phyloP scores from a whole-genome alignment of 768 basidiomycete genomes.

The Terana coerulea region DNA sequence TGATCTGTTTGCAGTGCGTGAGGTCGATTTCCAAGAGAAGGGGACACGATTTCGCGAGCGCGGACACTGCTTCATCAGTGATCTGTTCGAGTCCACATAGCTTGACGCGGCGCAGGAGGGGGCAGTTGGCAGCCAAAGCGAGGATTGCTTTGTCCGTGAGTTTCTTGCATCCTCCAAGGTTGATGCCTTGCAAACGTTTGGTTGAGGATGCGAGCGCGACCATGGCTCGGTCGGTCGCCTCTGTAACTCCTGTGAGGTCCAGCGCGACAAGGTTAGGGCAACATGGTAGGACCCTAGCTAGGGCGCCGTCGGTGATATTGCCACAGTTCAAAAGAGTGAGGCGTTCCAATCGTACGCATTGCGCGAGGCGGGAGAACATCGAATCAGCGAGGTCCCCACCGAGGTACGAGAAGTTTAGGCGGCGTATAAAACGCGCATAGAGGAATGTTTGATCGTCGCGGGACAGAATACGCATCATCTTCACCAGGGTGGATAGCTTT shows the following conservation, averaged over 20 bases:
- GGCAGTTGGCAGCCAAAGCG: slow-evolving; percentile 72
- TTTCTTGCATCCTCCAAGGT: slow-evolving; percentile 77
- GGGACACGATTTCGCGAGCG: slow-evolving; percentile 75
- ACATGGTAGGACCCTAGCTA: slow-evolving; percentile 60
- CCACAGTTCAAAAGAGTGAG: slow-evolving; percentile 83
- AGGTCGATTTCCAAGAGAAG: slow-evolving; percentile 94
- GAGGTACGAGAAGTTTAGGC: slow-evolving; percentile 83
- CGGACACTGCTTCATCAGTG: slow-evolving; percentile 73
- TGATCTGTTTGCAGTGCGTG: slow-evolving; percentile 73
- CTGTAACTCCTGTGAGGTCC: slow-evolving; percentile 72
- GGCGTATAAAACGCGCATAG: slow-evolving; percentile 83
- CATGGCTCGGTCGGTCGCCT: slow-evolving; percentile 70
- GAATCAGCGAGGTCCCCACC: slow-evolving; percentile 68
- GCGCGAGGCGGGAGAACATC: slow-evolving; percentile 63
- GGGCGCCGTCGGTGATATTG: slow-evolving; percentile 57
- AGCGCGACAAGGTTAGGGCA: slow-evolving; percentile 81
- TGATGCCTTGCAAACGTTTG: slow-evolving; percentile 84
- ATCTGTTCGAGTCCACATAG: slow-evolving; percentile 71
- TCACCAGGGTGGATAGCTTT: slow-evolving; percentile 64
- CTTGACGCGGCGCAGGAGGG: slow-evolving; percentile 84
- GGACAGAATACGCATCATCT: slow-evolving; percentile 72
- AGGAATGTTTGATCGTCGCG: slow-evolving; percentile 72
- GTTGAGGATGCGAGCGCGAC: slow-evolving; percentile 67
- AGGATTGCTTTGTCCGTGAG: slow-evolving; percentile 77
- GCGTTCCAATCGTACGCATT: slow-evolving; percentile 81